Conservation (phyloP, 352 stramenopile genomes). For the Pythium chondricola region DNA sequence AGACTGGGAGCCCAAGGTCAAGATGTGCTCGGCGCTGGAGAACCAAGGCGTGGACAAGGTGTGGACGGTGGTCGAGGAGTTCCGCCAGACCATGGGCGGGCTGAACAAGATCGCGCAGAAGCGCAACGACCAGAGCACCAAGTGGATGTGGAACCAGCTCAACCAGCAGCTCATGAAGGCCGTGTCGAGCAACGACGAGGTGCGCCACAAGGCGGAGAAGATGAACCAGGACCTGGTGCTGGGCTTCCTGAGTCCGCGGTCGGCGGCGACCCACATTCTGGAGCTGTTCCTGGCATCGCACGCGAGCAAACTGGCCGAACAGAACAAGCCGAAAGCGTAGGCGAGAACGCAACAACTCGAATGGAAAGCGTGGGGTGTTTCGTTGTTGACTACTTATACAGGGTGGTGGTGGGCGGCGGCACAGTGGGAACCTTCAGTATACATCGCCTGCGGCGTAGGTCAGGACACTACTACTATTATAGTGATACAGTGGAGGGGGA, state of each 20-base stretch:
- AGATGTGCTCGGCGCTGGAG: conserved; percentile 63
- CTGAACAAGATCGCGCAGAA: conserved; percentile 67
- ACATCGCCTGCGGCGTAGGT: background rate
- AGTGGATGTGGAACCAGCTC: conserved; percentile 81
- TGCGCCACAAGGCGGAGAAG: conserved; percentile 39
- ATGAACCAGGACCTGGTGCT: conserved; percentile 59
- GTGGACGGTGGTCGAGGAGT: conserved; percentile 59
- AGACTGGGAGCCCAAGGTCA: conserved; percentile 76
- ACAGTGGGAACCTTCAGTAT: conserved; percentile 1
- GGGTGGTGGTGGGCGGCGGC: too few relatives aligned
- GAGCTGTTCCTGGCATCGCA: conserved; percentile 55
- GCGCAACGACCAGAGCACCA: conserved; percentile 61
- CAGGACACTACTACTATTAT: background rate
- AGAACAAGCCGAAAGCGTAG: conserved; percentile 2
- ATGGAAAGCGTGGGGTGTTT: too few relatives aligned
- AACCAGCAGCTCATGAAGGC: conserved; percentile 70
- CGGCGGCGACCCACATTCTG: conserved; percentile 47
- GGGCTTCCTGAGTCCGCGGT: conserved; percentile 60
- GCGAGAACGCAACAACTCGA: background rate
- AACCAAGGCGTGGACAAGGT: conserved; percentile 69
- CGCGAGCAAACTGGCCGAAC: conserved; percentile 12
- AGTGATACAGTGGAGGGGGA: conserved; percentile 2
- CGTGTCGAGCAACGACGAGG: conserved; percentile 36
- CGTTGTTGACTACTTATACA: conserved; percentile 17
- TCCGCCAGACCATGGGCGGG: conserved; percentile 44